These are phyloP conservation scores for Alternaria arbusti DNA, from an alignment of 2,329 filamentous ascomycete genomes.

Conservation along the genomic window DNA sequence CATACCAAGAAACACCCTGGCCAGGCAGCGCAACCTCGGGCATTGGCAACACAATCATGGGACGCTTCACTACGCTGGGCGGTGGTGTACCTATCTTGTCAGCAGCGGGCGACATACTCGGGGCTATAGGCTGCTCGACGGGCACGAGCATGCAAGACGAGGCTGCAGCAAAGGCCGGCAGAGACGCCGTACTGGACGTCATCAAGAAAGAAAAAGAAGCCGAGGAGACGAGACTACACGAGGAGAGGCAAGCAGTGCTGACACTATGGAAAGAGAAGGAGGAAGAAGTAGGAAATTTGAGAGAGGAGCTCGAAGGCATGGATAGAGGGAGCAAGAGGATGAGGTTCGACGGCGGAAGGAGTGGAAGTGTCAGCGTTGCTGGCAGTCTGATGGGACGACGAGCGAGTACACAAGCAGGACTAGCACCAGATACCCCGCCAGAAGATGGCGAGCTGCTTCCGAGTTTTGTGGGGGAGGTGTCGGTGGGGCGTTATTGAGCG, in stretches of 20 bases:
- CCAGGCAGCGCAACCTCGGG: slow-evolving; percentile 58
- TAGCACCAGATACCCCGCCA: slow-evolving; percentile 26
- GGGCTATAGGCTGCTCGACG: slow-evolving; percentile 61
- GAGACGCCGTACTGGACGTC: slow-evolving; percentile 54
- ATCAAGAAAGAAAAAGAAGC: slow-evolving; percentile 25
- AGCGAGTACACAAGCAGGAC: slow-evolving; percentile 17
- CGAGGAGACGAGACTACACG: slow-evolving; percentile 22
- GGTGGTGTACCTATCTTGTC: slow-evolving; percentile 59
- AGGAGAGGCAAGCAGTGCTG: slow-evolving; percentile 28
- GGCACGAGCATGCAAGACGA: slow-evolving; percentile 61
- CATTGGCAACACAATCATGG: slow-evolving; percentile 56
- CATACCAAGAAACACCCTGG: slow-evolving; percentile 58
- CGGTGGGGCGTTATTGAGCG: slow-evolving; percentile 17
- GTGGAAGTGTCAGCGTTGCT: slow-evolving; percentile 16
- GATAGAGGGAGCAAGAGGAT: slow-evolving; percentile 30
- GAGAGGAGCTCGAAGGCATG: slow-evolving; percentile 27
- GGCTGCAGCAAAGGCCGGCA: slow-evolving; percentile 57
- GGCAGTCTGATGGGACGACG: slow-evolving; percentile 15
- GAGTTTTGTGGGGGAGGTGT: slow-evolving; percentile 31
- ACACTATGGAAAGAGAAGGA: slow-evolving; percentile 33
- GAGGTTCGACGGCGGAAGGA: slow-evolving; percentile 20
- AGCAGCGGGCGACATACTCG: slow-evolving; percentile 55
- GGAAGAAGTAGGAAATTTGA: slow-evolving; percentile 23
- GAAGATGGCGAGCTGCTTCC: slow-evolving; percentile 30
- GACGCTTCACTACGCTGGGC: slow-evolving; percentile 59